Evolutionary conservation across 2,329 filamentous ascomycete species (phyloP), one percentile per base, ranked within the genome.

Genomic region (Thelonectria blattea): DNA sequence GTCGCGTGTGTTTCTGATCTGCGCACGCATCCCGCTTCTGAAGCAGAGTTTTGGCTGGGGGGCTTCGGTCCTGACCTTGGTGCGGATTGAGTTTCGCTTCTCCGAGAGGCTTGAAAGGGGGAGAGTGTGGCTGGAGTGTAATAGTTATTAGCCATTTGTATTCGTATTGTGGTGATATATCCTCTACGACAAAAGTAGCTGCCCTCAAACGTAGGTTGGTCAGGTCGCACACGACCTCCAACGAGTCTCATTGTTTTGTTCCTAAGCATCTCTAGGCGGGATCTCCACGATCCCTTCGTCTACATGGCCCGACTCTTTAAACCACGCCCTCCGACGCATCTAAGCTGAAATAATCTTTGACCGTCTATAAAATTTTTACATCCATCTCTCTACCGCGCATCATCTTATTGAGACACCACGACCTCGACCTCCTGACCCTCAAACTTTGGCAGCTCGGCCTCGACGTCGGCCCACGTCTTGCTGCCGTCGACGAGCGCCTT

Each of bases 371-470:
- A 30, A 6, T 43, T 65, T 63, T 61, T 68, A 68, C 66, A 63
- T 64, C 9, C 59, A 51, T 49, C 47, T 66, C 34, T 68, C 48
- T 59, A 39, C 37, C 53, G 37, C 20, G 49, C 42, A 63, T 4
- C 17, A 49, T 51, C 70, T 62, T 74, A 78, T 64, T 74, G 76
- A 53, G 67, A 63, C 43, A 70, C 71, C 42, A 70, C 70, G 61
- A 80, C 72, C 52, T 86, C 83, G 17, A 81, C 74, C 73, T 90
- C 87, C 79, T 96, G 92, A 52, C 88, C 86, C 76, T 93, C 89
- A 75, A 97, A 98, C 64, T 88, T 88, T 27, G 94, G 94, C 70
- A 98, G 81, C 72, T 93, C 88, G 65, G 85, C 83, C 76, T 89
- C 83, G 39, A 97, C 82, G 72, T 96, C 89, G 64, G 79, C 75